These are phyloP conservation scores for Nissolia schottii DNA, from an alignment of 306 rosid species.

Conservation along the genomic window DNA sequence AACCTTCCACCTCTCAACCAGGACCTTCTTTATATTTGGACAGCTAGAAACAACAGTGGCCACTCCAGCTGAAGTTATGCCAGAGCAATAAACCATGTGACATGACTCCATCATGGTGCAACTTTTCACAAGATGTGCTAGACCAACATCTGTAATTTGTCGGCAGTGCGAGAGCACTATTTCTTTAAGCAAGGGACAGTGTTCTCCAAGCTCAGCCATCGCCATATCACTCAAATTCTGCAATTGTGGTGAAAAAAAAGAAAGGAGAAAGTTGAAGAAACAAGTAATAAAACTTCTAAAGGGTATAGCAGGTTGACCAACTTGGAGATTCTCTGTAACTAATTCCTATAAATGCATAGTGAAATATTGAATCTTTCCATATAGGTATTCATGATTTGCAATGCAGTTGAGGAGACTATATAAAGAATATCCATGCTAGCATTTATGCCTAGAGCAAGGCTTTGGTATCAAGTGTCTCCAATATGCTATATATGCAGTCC, in stretches of 20 bases:
- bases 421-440: neutral
- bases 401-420: neutral
- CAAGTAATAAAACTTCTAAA: neutral
- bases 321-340: neutral
- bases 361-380: neutral
- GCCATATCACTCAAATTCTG: conserved; percentile 83
- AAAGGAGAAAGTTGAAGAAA: neutral
- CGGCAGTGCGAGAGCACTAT: conserved; percentile 70
- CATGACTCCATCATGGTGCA: conserved; percentile 66
- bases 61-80: conserved; percentile 62
- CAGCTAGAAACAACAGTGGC: conserved; percentile 73
- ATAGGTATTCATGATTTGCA: neutral
- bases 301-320: neutral
- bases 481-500: neutral
- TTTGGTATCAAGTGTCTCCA: neutral
- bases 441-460: neutral
- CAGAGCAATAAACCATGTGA: conserved; percentile 75
- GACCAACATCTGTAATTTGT: conserved; percentile 65
- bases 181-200: conserved; percentile 62
- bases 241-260: neutral
- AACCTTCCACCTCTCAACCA: conserved; percentile 83
- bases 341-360: neutral
- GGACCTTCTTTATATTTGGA: conserved; percentile 64
- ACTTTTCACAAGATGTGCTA: conserved; percentile 55
- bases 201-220: conserved; percentile 69